phyloP scores from a whole-genome alignment of 495 filamentous ascomycete genomes.

The Penicillium longicatenatum region DNA sequence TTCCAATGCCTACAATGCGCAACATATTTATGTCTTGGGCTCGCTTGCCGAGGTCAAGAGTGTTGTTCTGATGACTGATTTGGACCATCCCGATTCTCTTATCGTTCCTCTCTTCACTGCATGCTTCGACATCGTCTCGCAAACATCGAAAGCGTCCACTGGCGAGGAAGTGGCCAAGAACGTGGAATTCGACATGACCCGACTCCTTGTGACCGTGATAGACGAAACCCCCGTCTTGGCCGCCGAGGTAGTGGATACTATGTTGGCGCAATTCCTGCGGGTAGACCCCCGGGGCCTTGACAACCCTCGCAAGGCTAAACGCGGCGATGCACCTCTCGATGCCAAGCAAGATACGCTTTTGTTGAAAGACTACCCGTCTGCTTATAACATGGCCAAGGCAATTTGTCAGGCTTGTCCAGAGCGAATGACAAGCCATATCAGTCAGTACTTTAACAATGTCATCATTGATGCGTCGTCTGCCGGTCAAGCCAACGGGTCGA shows the following conservation, averaged over 20 bases:
- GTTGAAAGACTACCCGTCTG: conserved; percentile 81
- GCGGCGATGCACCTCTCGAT: conserved; percentile 58
- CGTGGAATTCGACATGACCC: conserved; percentile 89
- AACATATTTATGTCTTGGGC: conserved; percentile 86
- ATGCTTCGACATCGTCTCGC: conserved; percentile 92
- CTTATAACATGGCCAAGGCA: conserved; percentile 94
- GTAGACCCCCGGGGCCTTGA: conserved; percentile 65
- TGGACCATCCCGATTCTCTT: conserved; percentile 74
- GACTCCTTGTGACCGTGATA: conserved; percentile 78
- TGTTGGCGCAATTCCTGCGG: conserved; percentile 92
- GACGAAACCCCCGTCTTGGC: conserved; percentile 85
- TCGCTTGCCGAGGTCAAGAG: conserved; percentile 93
- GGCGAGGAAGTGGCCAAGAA: conserved; percentile 85
- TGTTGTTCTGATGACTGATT: conserved; percentile 89
- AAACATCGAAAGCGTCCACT: conserved; percentile 67
- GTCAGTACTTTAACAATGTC: conserved; percentile 96
- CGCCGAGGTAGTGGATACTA: conserved; percentile 82
- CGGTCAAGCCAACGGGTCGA: conserved; percentile 41
- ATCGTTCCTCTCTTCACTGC: conserved; percentile 77
- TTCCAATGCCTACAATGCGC: conserved; percentile 85
- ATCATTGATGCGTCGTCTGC: conserved; percentile 78
- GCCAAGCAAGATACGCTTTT: conserved; percentile 78
- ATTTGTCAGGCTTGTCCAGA: conserved; percentile 90
- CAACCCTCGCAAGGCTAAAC: conserved; percentile 57
- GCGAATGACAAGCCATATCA: conserved; percentile 90